These are phyloP conservation scores for Lithocarpus polystachyus DNA, from an alignment of 306 rosid species.

Conservation along the genomic window DNA sequence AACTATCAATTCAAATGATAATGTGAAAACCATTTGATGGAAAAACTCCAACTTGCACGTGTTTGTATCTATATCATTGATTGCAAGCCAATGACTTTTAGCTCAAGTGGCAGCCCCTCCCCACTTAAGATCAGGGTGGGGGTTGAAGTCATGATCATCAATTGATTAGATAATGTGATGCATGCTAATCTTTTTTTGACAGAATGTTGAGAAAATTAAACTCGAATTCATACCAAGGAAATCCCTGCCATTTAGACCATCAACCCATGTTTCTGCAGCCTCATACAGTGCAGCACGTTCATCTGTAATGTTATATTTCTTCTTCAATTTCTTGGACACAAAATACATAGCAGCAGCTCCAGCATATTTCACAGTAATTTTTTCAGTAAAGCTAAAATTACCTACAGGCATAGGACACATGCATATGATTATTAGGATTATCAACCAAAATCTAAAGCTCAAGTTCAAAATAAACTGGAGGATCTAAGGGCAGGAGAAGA, in stretches of 20 bases:
- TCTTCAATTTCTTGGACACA: conserved; percentile 90
- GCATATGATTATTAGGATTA: neutral
- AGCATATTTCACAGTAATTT: conserved; percentile 77
- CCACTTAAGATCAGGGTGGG: neutral
- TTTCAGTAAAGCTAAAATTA: conserved; percentile 76
- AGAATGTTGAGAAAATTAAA: neutral
- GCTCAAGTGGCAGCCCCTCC: too few relatives aligned
- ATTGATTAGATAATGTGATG: neutral
- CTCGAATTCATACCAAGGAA: conserved; percentile 67
- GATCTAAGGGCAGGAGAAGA: neutral
- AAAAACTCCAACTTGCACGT: too few relatives aligned
- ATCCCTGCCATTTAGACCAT: conserved; percentile 80
- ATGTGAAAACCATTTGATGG: neutral
- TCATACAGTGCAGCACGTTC: conserved; percentile 93
- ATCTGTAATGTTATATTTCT: conserved; percentile 91
- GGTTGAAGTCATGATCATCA: neutral
- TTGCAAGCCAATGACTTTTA: too few relatives aligned
- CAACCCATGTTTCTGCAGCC: conserved; percentile 96
- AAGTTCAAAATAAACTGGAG: conserved; percentile 9
- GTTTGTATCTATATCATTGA: too few relatives aligned
- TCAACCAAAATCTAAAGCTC: conserved; percentile 6
- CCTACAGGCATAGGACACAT: conserved; percentile 41
- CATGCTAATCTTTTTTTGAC: conserved; percentile 11
- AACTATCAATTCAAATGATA: neutral
- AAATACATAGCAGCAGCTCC: conserved; percentile 99